Conservation (phyloP, 208 protist genomes). For the Lotmaria passim region DNA sequence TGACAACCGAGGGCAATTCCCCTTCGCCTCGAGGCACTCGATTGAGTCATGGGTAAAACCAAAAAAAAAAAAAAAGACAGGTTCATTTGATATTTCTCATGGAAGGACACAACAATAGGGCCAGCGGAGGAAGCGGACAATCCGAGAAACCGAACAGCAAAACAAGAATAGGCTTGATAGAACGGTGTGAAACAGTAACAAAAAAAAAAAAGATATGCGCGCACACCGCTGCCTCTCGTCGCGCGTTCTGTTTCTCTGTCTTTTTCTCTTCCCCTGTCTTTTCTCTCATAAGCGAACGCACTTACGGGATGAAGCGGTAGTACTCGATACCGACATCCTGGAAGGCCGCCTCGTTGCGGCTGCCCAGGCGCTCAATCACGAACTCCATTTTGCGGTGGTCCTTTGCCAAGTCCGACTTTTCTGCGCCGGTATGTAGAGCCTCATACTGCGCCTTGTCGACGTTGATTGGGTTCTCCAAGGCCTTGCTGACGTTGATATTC, state of each 20-base stretch:
- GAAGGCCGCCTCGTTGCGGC: slow-evolving; percentile 83
- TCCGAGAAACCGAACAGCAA: slow-evolving; percentile 5
- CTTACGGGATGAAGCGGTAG: slow-evolving; percentile 81
- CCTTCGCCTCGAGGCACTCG: neutral
- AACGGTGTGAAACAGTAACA: neutral
- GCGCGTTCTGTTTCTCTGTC: slow-evolving; percentile 8
- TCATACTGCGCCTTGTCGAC: slow-evolving; percentile 85
- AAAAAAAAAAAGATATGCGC: neutral
- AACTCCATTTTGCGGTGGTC: slow-evolving; percentile 76
- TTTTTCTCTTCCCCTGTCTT: neutral
- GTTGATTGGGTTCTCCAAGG: slow-evolving; percentile 78
- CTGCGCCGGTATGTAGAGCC: slow-evolving; percentile 73
- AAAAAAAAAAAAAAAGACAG: slow-evolving; percentile 5
- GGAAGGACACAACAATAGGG: neutral
- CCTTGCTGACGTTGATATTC: slow-evolving; percentile 76
- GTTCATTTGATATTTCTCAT: neutral
- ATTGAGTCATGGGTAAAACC: neutral
- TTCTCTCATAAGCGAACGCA: neutral
- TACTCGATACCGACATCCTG: slow-evolving; percentile 93
- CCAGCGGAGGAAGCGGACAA: neutral
- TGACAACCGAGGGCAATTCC: too few species aligned
- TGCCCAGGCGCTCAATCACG: slow-evolving; percentile 80
- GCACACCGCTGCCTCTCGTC: neutral
- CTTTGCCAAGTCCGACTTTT: slow-evolving; percentile 74
- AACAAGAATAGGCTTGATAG: neutral